Conservation (phyloP, 1,284 basidiomycete genomes). For the Ustilago cynodontis region DNA sequence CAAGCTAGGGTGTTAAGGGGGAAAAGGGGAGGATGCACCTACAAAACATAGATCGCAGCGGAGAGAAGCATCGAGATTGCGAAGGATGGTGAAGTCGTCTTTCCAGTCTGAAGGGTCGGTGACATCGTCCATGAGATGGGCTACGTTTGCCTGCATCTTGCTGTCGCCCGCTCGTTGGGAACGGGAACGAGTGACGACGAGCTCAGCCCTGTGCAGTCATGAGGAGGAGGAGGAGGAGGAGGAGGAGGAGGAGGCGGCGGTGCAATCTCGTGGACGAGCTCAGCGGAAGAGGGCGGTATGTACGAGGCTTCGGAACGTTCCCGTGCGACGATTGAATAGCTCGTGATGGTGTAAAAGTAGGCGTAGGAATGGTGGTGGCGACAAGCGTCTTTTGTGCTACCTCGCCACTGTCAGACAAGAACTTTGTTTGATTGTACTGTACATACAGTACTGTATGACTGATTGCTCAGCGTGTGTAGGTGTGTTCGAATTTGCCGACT, state of each 20-base stretch:
- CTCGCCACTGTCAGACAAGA: too few species aligned
- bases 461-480: too few species aligned
- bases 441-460: too few species aligned
- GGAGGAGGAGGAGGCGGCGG: too few species aligned
- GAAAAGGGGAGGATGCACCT: not conserved
- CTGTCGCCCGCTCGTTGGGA: not conserved
- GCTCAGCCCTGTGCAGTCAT: not conserved
- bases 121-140: conserved; percentile 46
- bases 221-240: too few species aligned
- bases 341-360: not conserved
- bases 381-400: not conserved
- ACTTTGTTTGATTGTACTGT: too few species aligned
- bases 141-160: conserved; percentile 26
- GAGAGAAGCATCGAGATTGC: conserved; percentile 56
- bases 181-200: not conserved
- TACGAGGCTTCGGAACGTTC: too few species aligned
- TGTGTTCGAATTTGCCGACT: not conserved
- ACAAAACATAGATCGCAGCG: conserved; percentile 66
- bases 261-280: too few species aligned
- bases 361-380: not conserved
- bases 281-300: too few species aligned
- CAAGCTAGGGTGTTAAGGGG: not conserved
- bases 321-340: not conserved
- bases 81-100: conserved; percentile 46
- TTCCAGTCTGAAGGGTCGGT: conserved; percentile 67